Evolutionary conservation across 495 filamentous ascomycete species (phyloP).

Genomic region (Pyrenula aspistea): DNA sequence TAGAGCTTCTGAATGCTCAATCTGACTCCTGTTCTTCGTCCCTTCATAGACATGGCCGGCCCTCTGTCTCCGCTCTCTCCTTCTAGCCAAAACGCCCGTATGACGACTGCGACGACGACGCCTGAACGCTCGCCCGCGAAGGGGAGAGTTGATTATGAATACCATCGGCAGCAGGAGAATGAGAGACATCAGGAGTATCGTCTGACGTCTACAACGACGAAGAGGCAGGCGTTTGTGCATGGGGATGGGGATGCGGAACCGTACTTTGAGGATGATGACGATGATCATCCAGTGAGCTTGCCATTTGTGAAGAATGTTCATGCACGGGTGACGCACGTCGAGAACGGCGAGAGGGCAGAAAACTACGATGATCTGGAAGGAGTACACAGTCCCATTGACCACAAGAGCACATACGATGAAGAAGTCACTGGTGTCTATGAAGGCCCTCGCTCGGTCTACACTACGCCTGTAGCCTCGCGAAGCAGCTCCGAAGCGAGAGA

Average conservation of each 20-base stretch:
- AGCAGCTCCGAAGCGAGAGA: neutral
- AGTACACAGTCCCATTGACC: neutral
- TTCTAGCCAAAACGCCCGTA: conserved; percentile 24
- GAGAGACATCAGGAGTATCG: neutral
- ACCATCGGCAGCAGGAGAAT: neutral
- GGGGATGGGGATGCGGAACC: neutral
- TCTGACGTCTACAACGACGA: too few species aligned
- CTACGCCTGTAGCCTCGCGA: neutral
- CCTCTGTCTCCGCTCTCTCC: conserved; percentile 33
- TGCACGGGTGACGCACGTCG: too few species aligned
- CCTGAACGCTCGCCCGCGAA: neutral
- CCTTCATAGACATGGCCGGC: conserved; percentile 23
- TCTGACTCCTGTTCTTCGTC: too few species aligned
- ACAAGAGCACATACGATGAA: neutral
- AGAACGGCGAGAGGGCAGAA: too few species aligned
- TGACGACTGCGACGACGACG: neutral
- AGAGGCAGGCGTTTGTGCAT: neutral
- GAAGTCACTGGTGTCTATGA: too few species aligned
- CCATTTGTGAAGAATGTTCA: too few species aligned
- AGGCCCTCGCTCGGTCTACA: neutral
- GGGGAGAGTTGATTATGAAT: too few species aligned
- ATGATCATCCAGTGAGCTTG: too few species aligned
- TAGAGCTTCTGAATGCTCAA: too few species aligned
- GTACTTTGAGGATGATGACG: neutral
- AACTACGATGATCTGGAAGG: neutral